Percentiles rank a stretch among this genome's conserved stretches.
Conservation (phyloP, 2,329 filamentous ascomycete species). For the Dactylella cylindrospora region DNA sequence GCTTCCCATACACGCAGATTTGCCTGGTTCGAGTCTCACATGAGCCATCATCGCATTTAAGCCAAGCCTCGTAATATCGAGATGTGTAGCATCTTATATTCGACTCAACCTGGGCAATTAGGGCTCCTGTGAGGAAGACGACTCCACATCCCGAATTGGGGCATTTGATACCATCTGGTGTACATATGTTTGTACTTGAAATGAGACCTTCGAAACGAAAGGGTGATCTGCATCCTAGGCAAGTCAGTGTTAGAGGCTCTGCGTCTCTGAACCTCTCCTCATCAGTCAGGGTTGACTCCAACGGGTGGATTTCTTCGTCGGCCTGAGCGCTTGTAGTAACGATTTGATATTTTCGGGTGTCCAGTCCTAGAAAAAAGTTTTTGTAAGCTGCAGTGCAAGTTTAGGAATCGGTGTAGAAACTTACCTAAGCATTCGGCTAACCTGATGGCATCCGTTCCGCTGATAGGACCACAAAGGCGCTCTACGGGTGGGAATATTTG, state of each 20-base stretch:
- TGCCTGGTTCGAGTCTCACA: slow-evolving; percentile 86
- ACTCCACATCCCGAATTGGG: slow-evolving; percentile 64
- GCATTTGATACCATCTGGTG: slow-evolving; percentile 74
- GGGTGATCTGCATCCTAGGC: slow-evolving; percentile 73
- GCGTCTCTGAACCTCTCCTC: slow-evolving; percentile 84
- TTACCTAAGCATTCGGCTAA: slow-evolving; percentile 81
- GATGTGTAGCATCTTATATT: slow-evolving; percentile 76
- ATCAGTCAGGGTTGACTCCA: slow-evolving; percentile 93
- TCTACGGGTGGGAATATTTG: slow-evolving; percentile 98
- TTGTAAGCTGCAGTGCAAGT: background rate
- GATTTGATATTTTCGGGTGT: slow-evolving; percentile 81
- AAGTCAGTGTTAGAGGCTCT: slow-evolving; percentile 72
- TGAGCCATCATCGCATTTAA: slow-evolving; percentile 83
- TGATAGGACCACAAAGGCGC: slow-evolving; percentile 93
- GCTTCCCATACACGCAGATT: slow-evolving; percentile 87
- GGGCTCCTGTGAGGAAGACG: slow-evolving; percentile 67
- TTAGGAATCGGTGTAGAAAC: background rate
- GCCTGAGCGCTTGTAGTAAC: slow-evolving; percentile 57
- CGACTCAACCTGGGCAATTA: slow-evolving; percentile 83
- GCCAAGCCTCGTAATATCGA: slow-evolving; percentile 88
- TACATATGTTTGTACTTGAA: slow-evolving; percentile 62
- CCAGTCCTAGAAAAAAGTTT: slow-evolving; percentile 60
- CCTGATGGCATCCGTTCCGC: slow-evolving; percentile 83
- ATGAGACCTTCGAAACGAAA: slow-evolving; percentile 76
- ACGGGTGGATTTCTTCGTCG: slow-evolving; percentile 69